Evolutionary conservation across 177 flowering plant species (phyloP).

Genomic region (Vitis hybrid): DNA sequence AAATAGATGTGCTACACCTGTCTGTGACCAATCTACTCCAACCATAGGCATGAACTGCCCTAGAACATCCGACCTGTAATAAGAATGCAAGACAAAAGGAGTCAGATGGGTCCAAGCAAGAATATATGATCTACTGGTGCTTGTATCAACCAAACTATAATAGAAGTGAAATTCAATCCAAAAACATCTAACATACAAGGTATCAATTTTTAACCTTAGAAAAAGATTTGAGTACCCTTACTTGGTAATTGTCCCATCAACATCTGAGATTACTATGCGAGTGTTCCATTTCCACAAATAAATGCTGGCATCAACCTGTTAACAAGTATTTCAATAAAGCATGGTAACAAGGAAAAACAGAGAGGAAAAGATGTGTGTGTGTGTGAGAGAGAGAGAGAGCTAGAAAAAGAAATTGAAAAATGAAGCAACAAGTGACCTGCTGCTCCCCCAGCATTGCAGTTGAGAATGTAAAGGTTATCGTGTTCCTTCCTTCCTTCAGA

Average conservation of each 20-base stretch:
- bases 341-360: neutral
- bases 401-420: neutral
- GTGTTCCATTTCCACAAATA: conserved; percentile 98
- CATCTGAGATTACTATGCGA: conserved; percentile 89
- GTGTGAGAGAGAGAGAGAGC: neutral
- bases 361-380: neutral
- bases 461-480: conserved; percentile 76
- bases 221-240: conserved; percentile 23
- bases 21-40: conserved; percentile 95
- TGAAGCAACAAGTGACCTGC: conserved; percentile 52
- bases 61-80: conserved; percentile 88
- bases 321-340: conserved; percentile 17
- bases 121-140: neutral
- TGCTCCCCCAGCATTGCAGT: conserved; percentile 91
- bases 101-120: conserved; percentile 10
- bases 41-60: conserved; percentile 99
- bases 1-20: conserved; percentile 92
- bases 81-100: conserved; percentile 16
- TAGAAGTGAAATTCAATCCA: neutral
- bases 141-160: neutral
- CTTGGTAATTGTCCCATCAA: conserved; percentile 98
- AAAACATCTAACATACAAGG: no score
- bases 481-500: conserved; percentile 81
- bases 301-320: conserved; percentile 94
- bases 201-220: neutral